These are phyloP conservation scores for Fraxinus paxiana DNA, from an alignment of 305 asterid genomes.

Conservation along the genomic window DNA sequence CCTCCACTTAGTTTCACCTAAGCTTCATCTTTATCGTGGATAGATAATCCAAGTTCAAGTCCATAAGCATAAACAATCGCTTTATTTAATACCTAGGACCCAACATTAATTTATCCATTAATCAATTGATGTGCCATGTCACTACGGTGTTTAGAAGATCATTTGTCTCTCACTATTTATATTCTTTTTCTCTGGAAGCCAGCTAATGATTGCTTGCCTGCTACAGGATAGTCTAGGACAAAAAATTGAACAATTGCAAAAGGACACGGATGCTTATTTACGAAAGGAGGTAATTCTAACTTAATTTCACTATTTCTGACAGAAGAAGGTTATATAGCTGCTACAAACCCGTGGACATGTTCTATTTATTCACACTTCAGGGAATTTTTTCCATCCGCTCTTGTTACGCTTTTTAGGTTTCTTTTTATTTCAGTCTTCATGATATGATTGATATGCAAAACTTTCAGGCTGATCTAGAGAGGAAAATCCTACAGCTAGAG, in stretches of 20 bases:
- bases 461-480: slow-evolving; percentile 48
- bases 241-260: slow-evolving; percentile 33
- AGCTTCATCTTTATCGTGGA: background rate
- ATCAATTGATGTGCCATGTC: background rate
- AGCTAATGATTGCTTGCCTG: slow-evolving; percentile 25
- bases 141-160: background rate
- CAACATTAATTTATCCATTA: background rate
- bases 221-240: slow-evolving; percentile 37
- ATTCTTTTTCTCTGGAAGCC: slow-evolving; percentile 15
- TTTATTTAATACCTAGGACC: background rate
- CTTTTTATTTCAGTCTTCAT: slow-evolving; percentile 8
- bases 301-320: slow-evolving; percentile 14
- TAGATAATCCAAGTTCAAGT: background rate
- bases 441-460: slow-evolving; percentile 10
- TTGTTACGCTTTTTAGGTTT: background rate
- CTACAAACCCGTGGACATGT: background rate
- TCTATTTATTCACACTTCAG: background rate
- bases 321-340: slow-evolving; percentile 5
- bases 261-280: slow-evolving; percentile 32
- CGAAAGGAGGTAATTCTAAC: slow-evolving; percentile 38
- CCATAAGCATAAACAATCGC: background rate
- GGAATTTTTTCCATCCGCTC: background rate
- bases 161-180: background rate
- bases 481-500: slow-evolving; percentile 43
- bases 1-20: background rate